Evolutionary conservation across 345 rosid species (phyloP), one percentile per base, ranked within the genome.

Genomic region (Euclidium syriacum): DNA sequence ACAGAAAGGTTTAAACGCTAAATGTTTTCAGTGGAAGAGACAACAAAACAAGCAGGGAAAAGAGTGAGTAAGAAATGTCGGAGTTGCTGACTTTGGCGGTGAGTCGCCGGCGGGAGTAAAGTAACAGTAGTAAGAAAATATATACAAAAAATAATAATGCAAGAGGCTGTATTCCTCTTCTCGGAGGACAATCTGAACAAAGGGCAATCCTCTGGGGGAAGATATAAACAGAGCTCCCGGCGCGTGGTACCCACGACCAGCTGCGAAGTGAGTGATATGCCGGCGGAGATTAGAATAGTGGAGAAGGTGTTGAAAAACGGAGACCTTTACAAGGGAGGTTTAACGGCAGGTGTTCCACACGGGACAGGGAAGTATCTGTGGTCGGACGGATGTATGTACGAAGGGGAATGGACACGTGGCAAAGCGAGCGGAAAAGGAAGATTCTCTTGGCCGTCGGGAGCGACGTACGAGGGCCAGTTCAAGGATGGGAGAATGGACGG

Each of bases 381-480:
- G 95, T 72, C 72, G 4, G 88, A 87, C 40, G 91, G 91, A 6
- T 84, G 91, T 40, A 83, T 87, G 86, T 84, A 84, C 65, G 81
- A 79, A 25, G 91, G 95, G 0, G 82, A 82, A 43, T 87, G 95
- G 95, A 50, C 52, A 61, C 57, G 61, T 22, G 91, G 91, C 14
- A 83, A 59, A 63, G 81, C 86, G 16, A 63, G 65, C 11, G 91
- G 95, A 6, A 72, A 67, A 20, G 95, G 95, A 2, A 75, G 78
- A 57, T 87, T 84, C 65, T 79, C 88, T 1, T 84, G 95, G 95
- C 88, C 95, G 0, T 81, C 91, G 0, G 91, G 91, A 2, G 91
- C 95, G 0, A 79, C 83, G 3, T 87, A 81, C 47, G 86, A 87
- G 67, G 95, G 95, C 5, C 77, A 79, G 14, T 87, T 84, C 74